phyloP scores from a whole-genome alignment of 768 basidiomycete species.

The Coprinopsis cinerea region DNA sequence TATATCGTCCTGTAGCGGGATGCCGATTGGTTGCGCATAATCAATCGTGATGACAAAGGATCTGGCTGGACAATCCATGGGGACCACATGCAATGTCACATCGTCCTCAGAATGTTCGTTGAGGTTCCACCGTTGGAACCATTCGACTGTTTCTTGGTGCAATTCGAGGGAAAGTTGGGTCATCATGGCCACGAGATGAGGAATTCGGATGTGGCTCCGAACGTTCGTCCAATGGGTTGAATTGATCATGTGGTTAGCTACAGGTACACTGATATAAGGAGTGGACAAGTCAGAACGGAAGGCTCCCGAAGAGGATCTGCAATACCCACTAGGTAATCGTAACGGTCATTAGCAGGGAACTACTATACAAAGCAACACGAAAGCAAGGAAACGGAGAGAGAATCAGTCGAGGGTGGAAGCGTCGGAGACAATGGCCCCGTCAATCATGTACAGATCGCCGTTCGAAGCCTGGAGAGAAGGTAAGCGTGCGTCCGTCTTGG shows the following conservation, averaged over 20 bases:
- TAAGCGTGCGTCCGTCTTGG: not conserved
- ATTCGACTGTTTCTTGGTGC: too few relatives aligned
- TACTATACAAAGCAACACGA: not conserved
- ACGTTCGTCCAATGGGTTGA: too few relatives aligned
- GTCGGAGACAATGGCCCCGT: not conserved
- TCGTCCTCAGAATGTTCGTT: too few relatives aligned
- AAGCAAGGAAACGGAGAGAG: not conserved
- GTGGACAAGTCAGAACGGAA: not conserved
- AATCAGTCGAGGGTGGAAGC: not conserved
- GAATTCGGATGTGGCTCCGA: not conserved
- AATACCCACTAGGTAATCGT: not conserved
- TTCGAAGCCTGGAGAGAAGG: constrained; percentile 9
- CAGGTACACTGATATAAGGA: not conserved
- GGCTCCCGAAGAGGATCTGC: not conserved
- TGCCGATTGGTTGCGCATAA: too few relatives aligned
- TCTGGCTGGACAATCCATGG: too few relatives aligned
- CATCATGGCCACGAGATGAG: too few relatives aligned
- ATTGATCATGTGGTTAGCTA: not conserved
- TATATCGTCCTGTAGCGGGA: too few relatives aligned
- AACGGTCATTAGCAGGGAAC: not conserved
- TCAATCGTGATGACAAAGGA: too few relatives aligned
- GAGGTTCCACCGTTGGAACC: too few relatives aligned
- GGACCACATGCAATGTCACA: too few relatives aligned
- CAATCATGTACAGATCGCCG: constrained; percentile 5
- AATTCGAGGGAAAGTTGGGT: too few relatives aligned